Base-by-base conservation (phyloP, 768 basidiomycete genomes). In the Calocybe indica region DNA sequence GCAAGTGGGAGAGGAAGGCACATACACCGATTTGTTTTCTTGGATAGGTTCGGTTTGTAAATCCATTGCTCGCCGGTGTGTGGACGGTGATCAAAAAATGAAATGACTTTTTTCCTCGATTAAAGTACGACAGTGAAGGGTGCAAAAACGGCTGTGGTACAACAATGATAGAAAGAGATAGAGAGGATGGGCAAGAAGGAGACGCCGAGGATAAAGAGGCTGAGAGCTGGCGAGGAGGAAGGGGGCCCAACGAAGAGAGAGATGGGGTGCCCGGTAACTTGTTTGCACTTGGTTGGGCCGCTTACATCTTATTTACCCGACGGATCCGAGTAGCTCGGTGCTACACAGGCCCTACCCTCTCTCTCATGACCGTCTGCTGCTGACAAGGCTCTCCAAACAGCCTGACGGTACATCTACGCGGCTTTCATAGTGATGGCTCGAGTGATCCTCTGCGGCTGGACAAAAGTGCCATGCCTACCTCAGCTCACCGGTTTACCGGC, bases 61-160 rank as follows among this genome's bases (percentile, higher is more conserved):
- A 56, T 73, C 68, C 71, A 74, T 74, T 53, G 50, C 31, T 36
- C 40, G 44, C 46, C 62, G 33, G 60, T 61, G 55, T 56, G 52
- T 35, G 35, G 60, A 62, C 70, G 70, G 70, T 70, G 64, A 72
- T 72, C 68, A 71, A 70, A 67, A 58, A 42, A 47, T 52, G 46
- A 48, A 51, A 52, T 52, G 57, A 53, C 48, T 22, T 22, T 22
- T 22, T 22, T 51, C 52, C 46, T 52, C 46, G 40, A 45, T 45
- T 40, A 34, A 53, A 50, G 52, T 43, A 47, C 51, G 44, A 54
- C 54, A 52, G 40, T 34, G 51, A 11, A 41, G 30, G 15, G 30
- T 12, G 13, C n/a, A 8, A 32, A 30, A 33, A 31, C 42, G 9
- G 31, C 12, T 28, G 11, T 13, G 52, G 31, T 34, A 13, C 40